These are phyloP conservation scores for Shiraia sp. DNA, from an alignment of 2,329 filamentous ascomycete species.

Conservation along the genomic window DNA sequence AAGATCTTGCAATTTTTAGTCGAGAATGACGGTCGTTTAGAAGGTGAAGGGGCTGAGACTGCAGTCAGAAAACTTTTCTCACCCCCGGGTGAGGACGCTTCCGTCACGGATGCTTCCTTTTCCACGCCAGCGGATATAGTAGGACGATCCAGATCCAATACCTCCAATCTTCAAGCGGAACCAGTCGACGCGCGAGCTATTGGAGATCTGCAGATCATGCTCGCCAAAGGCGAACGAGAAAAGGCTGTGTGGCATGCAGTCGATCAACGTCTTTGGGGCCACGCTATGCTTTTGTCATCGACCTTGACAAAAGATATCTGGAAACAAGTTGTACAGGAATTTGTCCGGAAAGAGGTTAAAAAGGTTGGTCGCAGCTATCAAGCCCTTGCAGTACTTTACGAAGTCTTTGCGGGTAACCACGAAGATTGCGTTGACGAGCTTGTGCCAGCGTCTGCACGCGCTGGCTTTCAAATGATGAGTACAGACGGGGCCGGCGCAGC, in stretches of 20 bases:
- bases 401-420: slow-evolving; percentile 89
- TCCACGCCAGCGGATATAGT: slow-evolving; percentile 44
- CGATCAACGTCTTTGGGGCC: slow-evolving; percentile 92
- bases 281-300: slow-evolving; percentile 88
- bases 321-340: slow-evolving; percentile 93
- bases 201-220: slow-evolving; percentile 70
- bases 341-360: slow-evolving; percentile 93
- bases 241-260: slow-evolving; percentile 92
- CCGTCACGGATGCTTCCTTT: slow-evolving; percentile 28
- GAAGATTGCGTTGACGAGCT: slow-evolving; percentile 96
- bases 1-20: slow-evolving; percentile 81
- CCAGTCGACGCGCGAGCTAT: slow-evolving; percentile 70
- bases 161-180: slow-evolving; percentile 55
- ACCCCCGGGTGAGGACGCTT: slow-evolving; percentile 51
- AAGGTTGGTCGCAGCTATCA: slow-evolving; percentile 78
- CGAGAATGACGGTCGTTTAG: slow-evolving; percentile 81
- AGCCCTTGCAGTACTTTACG: slow-evolving; percentile 87
- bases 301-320: slow-evolving; percentile 76
- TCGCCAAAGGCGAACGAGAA: slow-evolving; percentile 82
- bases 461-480: slow-evolving; percentile 87
- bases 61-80: slow-evolving; percentile 76
- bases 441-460: slow-evolving; percentile 87
- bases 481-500: slow-evolving; percentile 62
- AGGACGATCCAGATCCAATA: slow-evolving; percentile 37
- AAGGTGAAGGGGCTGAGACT: slow-evolving; percentile 73